Evolutionary conservation across 352 stramenopile genomes (phyloP), one percentile per base, ranked within the genome.

Genomic region (Pythium rhizo-oryzae): DNA sequence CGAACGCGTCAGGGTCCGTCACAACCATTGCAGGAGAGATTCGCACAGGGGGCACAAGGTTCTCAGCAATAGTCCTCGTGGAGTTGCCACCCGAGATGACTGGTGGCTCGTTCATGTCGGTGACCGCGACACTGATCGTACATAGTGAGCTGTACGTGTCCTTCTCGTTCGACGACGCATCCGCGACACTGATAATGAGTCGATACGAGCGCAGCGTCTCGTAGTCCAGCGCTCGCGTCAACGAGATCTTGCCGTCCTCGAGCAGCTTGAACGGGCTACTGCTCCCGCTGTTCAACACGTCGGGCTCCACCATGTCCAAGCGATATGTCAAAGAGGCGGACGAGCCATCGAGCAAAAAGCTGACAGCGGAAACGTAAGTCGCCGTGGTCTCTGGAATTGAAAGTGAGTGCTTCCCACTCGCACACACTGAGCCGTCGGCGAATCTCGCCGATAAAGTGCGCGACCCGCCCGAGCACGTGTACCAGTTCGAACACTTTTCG

Each of bases 61-160:
- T 85, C 57, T 90, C 82, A 23, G 77, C 77, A 15, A 83, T 72
- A 16, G 24, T 49, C 25, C 73, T 59, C 23, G 67, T 64, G 19
- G 66, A 57, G 21, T 58, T 41, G 8, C 62, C 59, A 62, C 72
- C 75, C 1, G 56, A 67, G n/a, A 88, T 66, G 4, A 51, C 30
- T 1, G 80, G 82, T 9, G 75, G 25, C 62, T 90, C 82, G 33
- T 90, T 90, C 13, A 85, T 65, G 39, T 90, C 80, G 4, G 76
- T 33, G 15, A 90, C 79, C 46, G 69, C 67, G 39, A 85, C 67
- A 46, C 60, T 69, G 12, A 90, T 81, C 57, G 71, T 55, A 35
- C 82, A 90, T 0, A 73, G 15, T 4, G 59, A 52, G 13, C 15
- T 62, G 30, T 69, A 70, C 6, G 51, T 50, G 53, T 37, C 28